Base-by-base conservation (phyloP, 441 rosid species). In the Viola pubescens region DNA sequence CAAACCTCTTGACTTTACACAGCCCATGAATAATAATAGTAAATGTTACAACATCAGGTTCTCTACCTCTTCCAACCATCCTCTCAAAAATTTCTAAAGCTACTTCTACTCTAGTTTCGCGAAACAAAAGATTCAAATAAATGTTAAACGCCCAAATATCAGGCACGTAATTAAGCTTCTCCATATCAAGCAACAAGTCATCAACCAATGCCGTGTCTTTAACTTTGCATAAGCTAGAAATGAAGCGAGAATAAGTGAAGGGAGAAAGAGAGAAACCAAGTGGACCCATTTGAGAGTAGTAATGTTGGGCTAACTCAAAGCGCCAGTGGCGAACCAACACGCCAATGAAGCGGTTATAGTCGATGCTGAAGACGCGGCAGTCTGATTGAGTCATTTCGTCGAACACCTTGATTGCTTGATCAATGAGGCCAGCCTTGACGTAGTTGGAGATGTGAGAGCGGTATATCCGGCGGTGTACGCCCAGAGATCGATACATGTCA, bases 201-300 rank as follows among this genome's bases (percentile, higher is more conserved):
- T 89, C 80, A 60, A 89, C 79, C 54, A 85, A 76, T 13, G 63
- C 58, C 68, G 85, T 70, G 67, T 83, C 77, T 64, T 74, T 82
- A 53, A 75, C 79, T 61, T 74, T 40, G 65, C 95, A 94, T 62
- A 94, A 81, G 68, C 88, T 82, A 42, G 95, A 86, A 70, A 94
- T 89, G 78, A 89, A 84, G 48, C 97, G 82, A 55, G 96, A 89
- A 80, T 88, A 84, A 62, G 98, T 94, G 74, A 88, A 83, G 9
- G 91, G 71, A 59, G 81, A 76, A 9, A 89, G 75, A 8, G 95
- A 86, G 70, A 87, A 84, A 4, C 97, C 97, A 55, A 71, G 78
- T 6, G 82, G 77, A 48, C 66, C 69, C 92, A 94, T 79, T 65
- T 81, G 69, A 55, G 67, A 44, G 70, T 89, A 89, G 62, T 82